These are phyloP conservation scores for Tricholoma terreum DNA, from an alignment of 768 basidiomycete species.

Conservation along the genomic window DNA sequence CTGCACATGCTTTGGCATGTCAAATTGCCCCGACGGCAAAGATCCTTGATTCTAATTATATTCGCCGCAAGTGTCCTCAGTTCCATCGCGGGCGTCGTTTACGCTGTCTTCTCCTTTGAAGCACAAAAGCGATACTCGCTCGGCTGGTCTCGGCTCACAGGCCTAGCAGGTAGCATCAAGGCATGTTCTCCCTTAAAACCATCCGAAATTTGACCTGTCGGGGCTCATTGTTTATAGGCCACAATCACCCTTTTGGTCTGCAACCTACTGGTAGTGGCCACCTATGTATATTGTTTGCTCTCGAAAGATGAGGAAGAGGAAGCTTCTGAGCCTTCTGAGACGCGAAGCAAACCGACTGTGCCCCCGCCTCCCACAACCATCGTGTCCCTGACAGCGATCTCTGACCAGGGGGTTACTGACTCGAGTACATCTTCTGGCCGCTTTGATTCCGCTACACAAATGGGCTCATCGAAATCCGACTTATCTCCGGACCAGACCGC, in stretches of 20 bases:
- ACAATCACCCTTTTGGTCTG: constrained; percentile 18
- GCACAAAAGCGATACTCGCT: constrained; percentile 3
- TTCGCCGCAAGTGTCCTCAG: constrained; percentile 24
- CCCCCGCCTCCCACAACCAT: background rate
- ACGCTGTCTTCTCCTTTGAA: constrained; percentile 16
- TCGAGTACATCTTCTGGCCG: background rate
- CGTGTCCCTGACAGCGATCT: background rate
- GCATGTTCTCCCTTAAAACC: constrained; percentile 3
- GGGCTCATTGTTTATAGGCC: constrained; percentile 8
- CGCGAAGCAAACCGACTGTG: constrained; percentile 7
- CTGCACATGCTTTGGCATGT: constrained; percentile 23
- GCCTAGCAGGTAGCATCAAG: constrained; percentile 15
- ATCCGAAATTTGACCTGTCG: background rate
- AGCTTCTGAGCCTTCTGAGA: constrained; percentile 11
- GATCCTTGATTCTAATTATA: constrained; percentile 20
- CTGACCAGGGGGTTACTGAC: background rate
- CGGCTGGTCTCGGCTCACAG: constrained; percentile 7
- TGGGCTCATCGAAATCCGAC: background rate
- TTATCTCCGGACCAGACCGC: background rate
- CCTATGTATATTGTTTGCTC: constrained; percentile 10
- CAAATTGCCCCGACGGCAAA: constrained; percentile 17
- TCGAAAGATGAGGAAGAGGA: constrained; percentile 7
- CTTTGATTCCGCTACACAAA: background rate
- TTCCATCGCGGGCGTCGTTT: constrained; percentile 17
- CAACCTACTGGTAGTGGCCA: constrained; percentile 21